phyloP scores from a whole-genome alignment of 2,329 filamentous ascomycete genomes.

The Colletotrichum camelliae region DNA sequence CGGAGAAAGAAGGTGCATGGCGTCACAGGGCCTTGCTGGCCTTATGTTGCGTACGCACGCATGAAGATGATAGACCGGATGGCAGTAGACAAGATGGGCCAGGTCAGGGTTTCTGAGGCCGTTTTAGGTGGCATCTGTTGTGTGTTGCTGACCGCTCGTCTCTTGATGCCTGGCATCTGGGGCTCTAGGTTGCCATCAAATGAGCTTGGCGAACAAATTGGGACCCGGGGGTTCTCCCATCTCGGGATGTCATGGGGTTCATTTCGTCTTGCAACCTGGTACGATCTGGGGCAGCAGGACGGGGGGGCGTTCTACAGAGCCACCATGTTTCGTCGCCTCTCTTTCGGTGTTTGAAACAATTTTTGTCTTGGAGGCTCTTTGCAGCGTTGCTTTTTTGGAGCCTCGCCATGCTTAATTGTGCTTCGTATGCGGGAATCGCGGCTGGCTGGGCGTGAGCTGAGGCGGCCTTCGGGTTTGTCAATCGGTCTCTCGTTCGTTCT shows the following conservation, averaged over 20 bases:
- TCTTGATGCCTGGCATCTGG: background rate
- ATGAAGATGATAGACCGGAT: conserved; percentile 18
- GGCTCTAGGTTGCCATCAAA: background rate
- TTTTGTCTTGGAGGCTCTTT: conserved; percentile 12
- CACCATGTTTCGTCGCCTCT: conserved; percentile 15
- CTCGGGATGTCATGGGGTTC: background rate
- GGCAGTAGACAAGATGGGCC: conserved; percentile 6
- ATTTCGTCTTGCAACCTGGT: background rate
- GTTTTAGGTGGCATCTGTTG: conserved; percentile 11
- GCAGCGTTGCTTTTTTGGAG: background rate
- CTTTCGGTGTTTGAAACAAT: conserved; percentile 14
- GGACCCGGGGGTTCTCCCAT: background rate
- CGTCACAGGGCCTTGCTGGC: conserved; percentile 5
- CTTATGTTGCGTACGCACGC: background rate
- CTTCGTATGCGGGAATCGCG: background rate
- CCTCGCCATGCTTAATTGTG: background rate
- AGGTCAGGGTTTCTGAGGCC: conserved; percentile 16
- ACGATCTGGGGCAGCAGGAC: background rate
- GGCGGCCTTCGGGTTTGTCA: background rate
- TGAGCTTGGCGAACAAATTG: background rate
- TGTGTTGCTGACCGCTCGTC: background rate
- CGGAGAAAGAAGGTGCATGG: background rate
- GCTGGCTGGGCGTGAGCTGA: background rate
- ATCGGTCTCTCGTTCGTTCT: conserved; percentile 2
- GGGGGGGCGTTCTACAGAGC: background rate